Conservation (phyloP, 2,329 filamentous ascomycete genomes). For the Diaporthe vaccinii region DNA sequence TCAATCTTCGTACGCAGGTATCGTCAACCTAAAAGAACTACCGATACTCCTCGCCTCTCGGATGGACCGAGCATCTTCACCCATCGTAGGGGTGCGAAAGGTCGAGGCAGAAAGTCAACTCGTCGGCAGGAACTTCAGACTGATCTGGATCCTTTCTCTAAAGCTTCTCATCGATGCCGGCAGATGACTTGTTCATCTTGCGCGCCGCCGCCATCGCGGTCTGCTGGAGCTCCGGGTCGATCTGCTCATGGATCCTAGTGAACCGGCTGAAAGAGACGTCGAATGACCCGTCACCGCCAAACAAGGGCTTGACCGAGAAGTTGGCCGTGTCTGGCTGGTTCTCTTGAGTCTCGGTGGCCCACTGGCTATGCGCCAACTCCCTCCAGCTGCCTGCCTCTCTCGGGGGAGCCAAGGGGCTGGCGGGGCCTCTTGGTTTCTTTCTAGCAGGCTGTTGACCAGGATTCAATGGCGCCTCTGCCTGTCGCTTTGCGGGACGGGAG, state of each 20-base stretch:
- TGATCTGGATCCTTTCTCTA: not conserved
- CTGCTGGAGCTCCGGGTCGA: not conserved
- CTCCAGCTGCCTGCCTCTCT: constrained; percentile 3
- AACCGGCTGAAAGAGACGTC: not conserved
- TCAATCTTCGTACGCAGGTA: not conserved
- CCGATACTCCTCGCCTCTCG: not conserved
- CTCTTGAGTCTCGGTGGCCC: not conserved
- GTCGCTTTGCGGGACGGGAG: not conserved
- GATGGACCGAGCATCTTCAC: not conserved
- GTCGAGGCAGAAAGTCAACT: not conserved
- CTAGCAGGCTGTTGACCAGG: not conserved
- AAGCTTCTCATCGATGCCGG: not conserved
- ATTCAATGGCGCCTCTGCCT: not conserved
- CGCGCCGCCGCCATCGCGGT: not conserved
- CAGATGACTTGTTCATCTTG: not conserved
- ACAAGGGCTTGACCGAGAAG: not conserved
- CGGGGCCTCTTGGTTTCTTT: not conserved
- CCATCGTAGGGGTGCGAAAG: not conserved
- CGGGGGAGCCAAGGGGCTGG: not conserved
- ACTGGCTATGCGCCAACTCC: not conserved
- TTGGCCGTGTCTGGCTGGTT: not conserved
- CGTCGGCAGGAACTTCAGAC: not conserved
- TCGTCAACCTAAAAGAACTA: not conserved
- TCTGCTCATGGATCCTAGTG: not conserved
- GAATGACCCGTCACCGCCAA: constrained; percentile 3